A percentile compares a stretch with the other conserved stretches of the same genome.
Conservation (phyloP, 768 basidiomycete genomes). For the Tulasnella sp. region DNA sequence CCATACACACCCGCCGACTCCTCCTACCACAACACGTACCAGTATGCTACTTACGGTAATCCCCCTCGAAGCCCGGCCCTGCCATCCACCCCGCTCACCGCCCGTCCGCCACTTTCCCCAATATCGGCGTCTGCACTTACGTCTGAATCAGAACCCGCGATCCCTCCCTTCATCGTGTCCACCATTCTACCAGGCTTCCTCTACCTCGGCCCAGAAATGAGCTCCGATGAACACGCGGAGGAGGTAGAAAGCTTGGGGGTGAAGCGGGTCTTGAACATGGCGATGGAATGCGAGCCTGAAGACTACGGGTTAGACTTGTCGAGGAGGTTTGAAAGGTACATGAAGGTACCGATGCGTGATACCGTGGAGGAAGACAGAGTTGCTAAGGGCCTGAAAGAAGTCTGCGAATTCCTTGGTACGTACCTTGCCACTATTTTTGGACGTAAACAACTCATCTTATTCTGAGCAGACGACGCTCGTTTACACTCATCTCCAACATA, state of each 20-base stretch:
- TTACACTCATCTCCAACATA: conserved; percentile 81
- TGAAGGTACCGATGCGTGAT: conserved; percentile 85
- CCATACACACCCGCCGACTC: conserved; percentile 20
- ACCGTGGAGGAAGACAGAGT: conserved; percentile 92
- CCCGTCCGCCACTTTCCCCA: conserved; percentile 42
- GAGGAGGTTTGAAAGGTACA: conserved; percentile 69
- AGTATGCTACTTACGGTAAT: conserved; percentile 6
- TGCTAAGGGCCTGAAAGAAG: conserved; percentile 63
- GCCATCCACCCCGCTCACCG: conserved; percentile 30
- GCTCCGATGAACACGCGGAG: conserved; percentile 56
- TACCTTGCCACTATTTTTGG: conserved; percentile 14
- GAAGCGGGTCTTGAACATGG: conserved; percentile 81
- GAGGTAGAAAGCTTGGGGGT: conserved; percentile 66
- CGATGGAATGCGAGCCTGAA: conserved; percentile 71
- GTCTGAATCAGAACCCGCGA: conserved; percentile 8
- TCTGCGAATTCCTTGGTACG: conserved; percentile 78
- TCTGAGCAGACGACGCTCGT: conserved; percentile 66
- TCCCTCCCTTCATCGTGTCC: conserved; percentile 57
- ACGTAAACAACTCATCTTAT: conserved; percentile 1
- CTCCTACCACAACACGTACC: conserved; percentile 24
- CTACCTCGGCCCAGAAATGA: conserved; percentile 82
- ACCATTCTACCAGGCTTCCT: conserved; percentile 85
- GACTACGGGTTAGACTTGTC: conserved; percentile 58
- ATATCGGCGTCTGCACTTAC: conserved; percentile 46
- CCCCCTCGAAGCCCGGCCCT: conserved; percentile 18